Conservation (phyloP, 768 basidiomycete genomes). For the Boletales sp. region DNA sequence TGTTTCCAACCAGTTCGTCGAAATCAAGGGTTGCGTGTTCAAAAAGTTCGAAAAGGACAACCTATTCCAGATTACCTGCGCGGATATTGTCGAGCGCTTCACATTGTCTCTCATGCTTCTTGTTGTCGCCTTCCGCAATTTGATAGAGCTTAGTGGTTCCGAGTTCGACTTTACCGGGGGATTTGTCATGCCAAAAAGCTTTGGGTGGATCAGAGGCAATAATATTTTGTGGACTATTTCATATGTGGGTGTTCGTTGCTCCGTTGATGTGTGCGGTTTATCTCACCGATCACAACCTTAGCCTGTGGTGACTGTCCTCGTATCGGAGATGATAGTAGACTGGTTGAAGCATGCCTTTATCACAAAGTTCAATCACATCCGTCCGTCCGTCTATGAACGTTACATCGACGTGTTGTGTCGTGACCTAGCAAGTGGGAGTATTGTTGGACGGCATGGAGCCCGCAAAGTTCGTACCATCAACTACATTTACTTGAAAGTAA, state of each 20-base stretch:
- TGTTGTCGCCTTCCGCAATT: conserved; percentile 89
- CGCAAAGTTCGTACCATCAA: conserved; percentile 53
- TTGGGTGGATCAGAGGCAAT: conserved; percentile 79
- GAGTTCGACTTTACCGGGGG: conserved; percentile 76
- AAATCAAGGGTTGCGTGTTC: conserved; percentile 99
- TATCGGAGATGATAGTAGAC: conserved; percentile 92
- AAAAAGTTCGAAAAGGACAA: conserved; percentile 99
- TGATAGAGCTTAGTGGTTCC: conserved; percentile 90
- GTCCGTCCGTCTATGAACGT: conserved; percentile 90
- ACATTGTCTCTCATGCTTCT: conserved; percentile 87
- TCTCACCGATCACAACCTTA: conserved; percentile 28
- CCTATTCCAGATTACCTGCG: conserved; percentile 97
- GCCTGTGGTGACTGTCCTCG: conserved; percentile 89
- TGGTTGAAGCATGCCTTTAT: conserved; percentile 99
- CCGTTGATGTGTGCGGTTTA: background rate
- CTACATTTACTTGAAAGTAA: background rate
- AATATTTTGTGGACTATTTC: conserved; percentile 85
- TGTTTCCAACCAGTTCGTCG: conserved; percentile 97
- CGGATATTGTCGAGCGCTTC: conserved; percentile 98
- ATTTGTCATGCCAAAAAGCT: conserved; percentile 74
- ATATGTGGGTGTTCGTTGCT: conserved; percentile 55
- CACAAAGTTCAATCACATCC: conserved; percentile 98
- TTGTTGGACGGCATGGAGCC: conserved; percentile 60
- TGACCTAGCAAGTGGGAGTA: conserved; percentile 80
- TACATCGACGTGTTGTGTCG: conserved; percentile 95